Conservation (phyloP, 495 filamentous ascomycete species). For the Neurospora sublineolata region DNA sequence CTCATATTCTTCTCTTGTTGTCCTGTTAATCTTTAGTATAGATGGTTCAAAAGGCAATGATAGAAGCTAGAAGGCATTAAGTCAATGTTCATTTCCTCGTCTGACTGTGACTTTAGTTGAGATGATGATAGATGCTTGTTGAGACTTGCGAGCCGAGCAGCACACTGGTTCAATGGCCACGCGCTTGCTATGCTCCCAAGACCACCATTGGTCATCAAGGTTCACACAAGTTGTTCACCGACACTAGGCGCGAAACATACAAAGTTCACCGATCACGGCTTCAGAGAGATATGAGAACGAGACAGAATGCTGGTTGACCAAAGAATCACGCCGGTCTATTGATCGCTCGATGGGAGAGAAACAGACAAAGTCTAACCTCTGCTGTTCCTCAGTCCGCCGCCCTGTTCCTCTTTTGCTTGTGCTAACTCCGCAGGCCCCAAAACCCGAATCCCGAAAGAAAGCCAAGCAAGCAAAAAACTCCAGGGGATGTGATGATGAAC, state of each 20-base stretch:
- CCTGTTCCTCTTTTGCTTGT: background rate
- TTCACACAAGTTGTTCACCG: background rate
- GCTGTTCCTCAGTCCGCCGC: background rate
- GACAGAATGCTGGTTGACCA: background rate
- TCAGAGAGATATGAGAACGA: background rate
- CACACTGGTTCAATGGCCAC: background rate
- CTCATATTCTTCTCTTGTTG: slow-evolving; percentile 21
- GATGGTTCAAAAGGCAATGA: slow-evolving; percentile 20
- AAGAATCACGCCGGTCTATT: background rate
- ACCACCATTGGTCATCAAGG: background rate
- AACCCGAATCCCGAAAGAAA: background rate
- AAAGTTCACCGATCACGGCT: background rate
- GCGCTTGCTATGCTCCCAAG: background rate
- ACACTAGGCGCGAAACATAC: background rate
- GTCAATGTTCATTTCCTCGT: background rate
- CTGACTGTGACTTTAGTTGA: background rate
- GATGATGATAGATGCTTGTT: background rate
- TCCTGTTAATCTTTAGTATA: slow-evolving; percentile 23
- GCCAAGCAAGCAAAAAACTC: background rate
- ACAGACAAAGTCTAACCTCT: background rate
- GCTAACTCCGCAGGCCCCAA: background rate
- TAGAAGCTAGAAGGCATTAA: slow-evolving; percentile 1
- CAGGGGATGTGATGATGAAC: background rate
- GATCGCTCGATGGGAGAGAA: background rate
- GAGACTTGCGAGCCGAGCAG: background rate